These are phyloP conservation scores for Phialocephala subalpina DNA, from an alignment of 2,329 filamentous ascomycete species.

Conservation along the genomic window DNA sequence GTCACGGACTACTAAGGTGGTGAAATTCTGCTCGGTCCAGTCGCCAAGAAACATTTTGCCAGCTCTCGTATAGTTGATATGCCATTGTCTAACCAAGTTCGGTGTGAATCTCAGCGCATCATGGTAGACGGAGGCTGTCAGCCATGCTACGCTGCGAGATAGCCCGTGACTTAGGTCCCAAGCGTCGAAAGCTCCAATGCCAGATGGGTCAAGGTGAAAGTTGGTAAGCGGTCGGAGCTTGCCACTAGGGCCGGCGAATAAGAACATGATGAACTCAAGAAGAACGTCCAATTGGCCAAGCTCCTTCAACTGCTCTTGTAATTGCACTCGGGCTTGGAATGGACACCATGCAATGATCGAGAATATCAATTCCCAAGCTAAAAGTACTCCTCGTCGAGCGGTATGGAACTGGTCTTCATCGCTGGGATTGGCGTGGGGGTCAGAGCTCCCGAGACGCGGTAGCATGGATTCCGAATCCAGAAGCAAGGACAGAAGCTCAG, in stretches of 20 bases:
- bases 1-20: slow-evolving; percentile 71
- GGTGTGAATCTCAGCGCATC: slow-evolving; percentile 79
- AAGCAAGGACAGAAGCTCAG: slow-evolving; percentile 85
- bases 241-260: not conserved
- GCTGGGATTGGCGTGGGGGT: no score
- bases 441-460: not conserved
- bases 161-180: slow-evolving; percentile 60
- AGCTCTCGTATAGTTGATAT: slow-evolving; percentile 80
- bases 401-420: not conserved
- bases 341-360: not conserved
- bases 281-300: not conserved
- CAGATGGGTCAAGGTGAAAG: slow-evolving; percentile 48
- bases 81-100: slow-evolving; percentile 84
- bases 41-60: slow-evolving; percentile 80
- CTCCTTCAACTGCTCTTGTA: not conserved
- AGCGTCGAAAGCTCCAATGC: slow-evolving; percentile 64
- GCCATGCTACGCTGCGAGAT: slow-evolving; percentile 81
- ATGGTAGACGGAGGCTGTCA: slow-evolving; percentile 88
- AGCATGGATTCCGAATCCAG: slow-evolving; percentile 71
- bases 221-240: not conserved
- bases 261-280: not conserved
- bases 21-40: slow-evolving; percentile 89
- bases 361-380: not conserved
- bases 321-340: not conserved
- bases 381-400: not conserved